These are phyloP conservation scores for Camellia granthamiana DNA, from an alignment of 148 eudicot genomes.

Conservation along the genomic window DNA sequence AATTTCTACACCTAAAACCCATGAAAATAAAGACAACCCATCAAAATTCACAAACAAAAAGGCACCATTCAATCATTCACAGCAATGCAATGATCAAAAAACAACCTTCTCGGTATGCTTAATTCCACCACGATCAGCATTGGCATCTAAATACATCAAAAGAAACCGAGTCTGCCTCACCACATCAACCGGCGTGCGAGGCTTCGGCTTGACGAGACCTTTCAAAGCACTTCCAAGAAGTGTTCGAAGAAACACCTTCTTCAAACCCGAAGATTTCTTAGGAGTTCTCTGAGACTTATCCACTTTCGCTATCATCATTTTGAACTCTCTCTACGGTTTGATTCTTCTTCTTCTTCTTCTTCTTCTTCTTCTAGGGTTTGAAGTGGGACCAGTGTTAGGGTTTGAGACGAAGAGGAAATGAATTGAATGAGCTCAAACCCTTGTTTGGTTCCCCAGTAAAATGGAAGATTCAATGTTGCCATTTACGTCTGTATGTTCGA, in stretches of 20 bases:
- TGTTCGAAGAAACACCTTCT: conserved; percentile 21
- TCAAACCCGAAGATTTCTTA: conserved; percentile 13
- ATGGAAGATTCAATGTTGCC: not conserved
- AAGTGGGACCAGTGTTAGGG: not conserved
- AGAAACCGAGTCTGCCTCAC: conserved; percentile 18
- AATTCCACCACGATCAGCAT: conserved; percentile 16
- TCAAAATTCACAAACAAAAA: not conserved
- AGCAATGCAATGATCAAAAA: not conserved
- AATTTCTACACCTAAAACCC: not conserved
- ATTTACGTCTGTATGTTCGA: not conserved
- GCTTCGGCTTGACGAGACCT: conserved; percentile 23
- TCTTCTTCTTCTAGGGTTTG: not conserved
- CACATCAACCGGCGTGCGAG: conserved; percentile 18
- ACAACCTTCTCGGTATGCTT: conserved; percentile 24
- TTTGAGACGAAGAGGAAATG: conserved; percentile 1
- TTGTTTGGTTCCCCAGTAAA: conserved; percentile 10
- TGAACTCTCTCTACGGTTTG: not conserved
- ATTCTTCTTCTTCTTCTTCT: not conserved
- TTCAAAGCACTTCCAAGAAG: conserved; percentile 14
- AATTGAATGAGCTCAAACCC: not conserved
- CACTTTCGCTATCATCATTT: conserved; percentile 6
- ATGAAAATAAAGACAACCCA: not conserved
- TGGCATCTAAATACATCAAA: conserved; percentile 4
- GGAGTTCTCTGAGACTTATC: conserved; percentile 4
- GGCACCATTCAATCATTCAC: not conserved